Evolutionary conservation across 352 stramenopile species (phyloP), one percentile per base, ranked within the genome.

Genomic region (Peronospora destructor): DNA sequence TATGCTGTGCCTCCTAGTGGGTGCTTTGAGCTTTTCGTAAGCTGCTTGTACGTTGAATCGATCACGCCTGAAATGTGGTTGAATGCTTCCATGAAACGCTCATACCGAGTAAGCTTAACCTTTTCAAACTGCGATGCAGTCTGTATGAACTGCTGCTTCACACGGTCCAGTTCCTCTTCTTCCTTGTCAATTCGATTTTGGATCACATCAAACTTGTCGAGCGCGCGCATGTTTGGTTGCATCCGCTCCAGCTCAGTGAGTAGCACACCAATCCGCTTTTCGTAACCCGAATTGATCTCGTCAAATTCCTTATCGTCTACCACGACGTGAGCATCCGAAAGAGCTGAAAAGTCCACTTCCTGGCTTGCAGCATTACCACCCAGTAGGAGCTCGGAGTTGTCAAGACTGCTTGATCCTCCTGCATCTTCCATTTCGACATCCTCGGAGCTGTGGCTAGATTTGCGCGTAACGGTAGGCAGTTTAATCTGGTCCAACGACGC

Each of bases 21-120:
- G 65, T 99, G 95, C 66, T 98, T 98, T 16, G 82, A 95, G 45
- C 89, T 98, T 61, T 97, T 97, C 1, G 97, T 99, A 47, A 99
- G 85, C 46, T 98, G 91, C 49, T 96, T 95, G 68, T 98, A 97
- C 47, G 97, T 98, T 13, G 90, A 61, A 45, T 98, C 85, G 67
- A 98, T 95, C 29, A 86, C 79, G 23, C 88, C 66, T 1, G 87
- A 92, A 52, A 98, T 87, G 45, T 95, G 84, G 21, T 96, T 88
- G 61, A 97, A 98, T n/a, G 90, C 91, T 47, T 97, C 87, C 70
- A 95, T 91, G 55, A 97, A 97, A 6, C 76, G 76, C 56, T 91
- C 76, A 33, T 70, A 86, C 8, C 83, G 77, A 14, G 55, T 58
- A 34, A 69, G 68, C 49, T 93, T 87, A 11, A 96, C 63, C 36